These are phyloP conservation scores for Fomitopsis palustris DNA, from an alignment of 1,284 basidiomycete genomes.

Conservation along the genomic window DNA sequence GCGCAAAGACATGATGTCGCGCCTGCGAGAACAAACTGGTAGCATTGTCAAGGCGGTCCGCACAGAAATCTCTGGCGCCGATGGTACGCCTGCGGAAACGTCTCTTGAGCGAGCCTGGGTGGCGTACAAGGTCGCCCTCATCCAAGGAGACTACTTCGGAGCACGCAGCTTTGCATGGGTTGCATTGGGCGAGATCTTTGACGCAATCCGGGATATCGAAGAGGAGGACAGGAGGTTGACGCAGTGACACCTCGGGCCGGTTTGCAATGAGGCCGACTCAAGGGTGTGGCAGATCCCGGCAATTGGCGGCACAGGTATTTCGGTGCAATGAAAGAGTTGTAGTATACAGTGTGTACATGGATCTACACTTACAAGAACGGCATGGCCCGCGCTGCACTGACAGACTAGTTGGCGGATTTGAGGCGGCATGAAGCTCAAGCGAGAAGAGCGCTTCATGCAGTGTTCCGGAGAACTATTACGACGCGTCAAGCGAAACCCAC, in stretches of 20 bases:
- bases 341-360: not conserved
- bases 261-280: not conserved
- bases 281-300: not conserved
- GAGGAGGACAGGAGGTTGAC: constrained; percentile 16
- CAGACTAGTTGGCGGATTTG: not conserved
- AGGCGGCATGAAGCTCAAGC: not conserved
- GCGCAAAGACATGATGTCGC: constrained; percentile 48
- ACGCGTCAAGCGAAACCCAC: not conserved
- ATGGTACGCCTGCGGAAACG: constrained; percentile 34
- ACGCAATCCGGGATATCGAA: constrained; percentile 34
- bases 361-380: constrained; percentile 1
- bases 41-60: constrained; percentile 45
- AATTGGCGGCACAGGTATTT: not conserved
- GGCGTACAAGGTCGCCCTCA: constrained; percentile 44
- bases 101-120: constrained; percentile 46
- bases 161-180: constrained; percentile 61
- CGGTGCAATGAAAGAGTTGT: not conserved
- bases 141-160: constrained; percentile 43
- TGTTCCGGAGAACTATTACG: constrained; percentile 77
- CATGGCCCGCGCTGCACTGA: not conserved
- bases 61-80: constrained; percentile 44
- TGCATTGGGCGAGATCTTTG: constrained; percentile 51
- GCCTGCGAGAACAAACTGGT: constrained; percentile 50
- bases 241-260: not conserved
- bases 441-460: constrained; percentile 46